These are phyloP conservation scores for Mesembryanthemum crystallinum DNA, from an alignment of 148 eudicot genomes.

Conservation along the genomic window DNA sequence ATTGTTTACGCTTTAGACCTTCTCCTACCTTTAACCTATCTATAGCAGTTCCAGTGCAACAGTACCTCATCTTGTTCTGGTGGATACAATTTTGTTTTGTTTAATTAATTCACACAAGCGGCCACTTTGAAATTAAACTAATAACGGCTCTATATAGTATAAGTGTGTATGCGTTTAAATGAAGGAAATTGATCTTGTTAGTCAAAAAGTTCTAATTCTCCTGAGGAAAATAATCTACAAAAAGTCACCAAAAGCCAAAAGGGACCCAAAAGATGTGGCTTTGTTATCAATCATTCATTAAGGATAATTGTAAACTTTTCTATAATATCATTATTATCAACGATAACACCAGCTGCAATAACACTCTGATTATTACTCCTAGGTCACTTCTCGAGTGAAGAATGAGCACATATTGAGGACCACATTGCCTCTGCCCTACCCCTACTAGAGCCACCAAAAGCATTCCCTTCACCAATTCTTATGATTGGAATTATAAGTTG, in stretches of 20 bases:
- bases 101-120: conserved; percentile 5
- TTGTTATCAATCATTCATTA: conserved; percentile 19
- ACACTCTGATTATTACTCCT: conserved; percentile 11
- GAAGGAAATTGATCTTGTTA: conserved; percentile 23
- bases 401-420: neutral
- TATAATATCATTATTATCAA: neutral
- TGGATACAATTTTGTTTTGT: neutral
- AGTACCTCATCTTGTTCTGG: too few species aligned
- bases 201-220: conserved; percentile 24
- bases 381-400: conserved; percentile 6
- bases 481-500: neutral
- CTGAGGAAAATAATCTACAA: neutral
- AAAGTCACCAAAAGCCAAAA: neutral
- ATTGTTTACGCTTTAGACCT: conserved; percentile 21
- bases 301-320: neutral
- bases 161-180: conserved; percentile 9
- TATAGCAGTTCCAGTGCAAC: conserved; percentile 6
- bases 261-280: neutral
- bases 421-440: too few species aligned
- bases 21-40: conserved; percentile 6
- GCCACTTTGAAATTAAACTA: neutral
- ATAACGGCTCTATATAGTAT: neutral
- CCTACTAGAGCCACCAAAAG: neutral
- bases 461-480: neutral
- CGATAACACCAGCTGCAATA: neutral